These are phyloP conservation scores for Erysimum cheiri DNA, from an alignment of 441 rosid genomes.

Conservation along the genomic window DNA sequence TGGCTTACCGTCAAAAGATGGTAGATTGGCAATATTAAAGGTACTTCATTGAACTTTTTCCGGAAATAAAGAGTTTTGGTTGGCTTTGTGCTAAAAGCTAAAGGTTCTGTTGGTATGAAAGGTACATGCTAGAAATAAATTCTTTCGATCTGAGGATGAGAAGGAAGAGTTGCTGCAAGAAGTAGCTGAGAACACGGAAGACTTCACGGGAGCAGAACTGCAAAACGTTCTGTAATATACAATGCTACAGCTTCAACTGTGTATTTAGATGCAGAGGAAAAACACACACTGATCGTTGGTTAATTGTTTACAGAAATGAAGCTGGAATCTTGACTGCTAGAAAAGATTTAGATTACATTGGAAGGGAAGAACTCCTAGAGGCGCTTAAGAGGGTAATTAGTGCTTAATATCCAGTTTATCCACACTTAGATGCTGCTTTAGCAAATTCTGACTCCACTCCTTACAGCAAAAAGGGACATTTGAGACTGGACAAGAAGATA, in stretches of 20 bases:
- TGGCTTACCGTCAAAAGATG: conserved; percentile 94
- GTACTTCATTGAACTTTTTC: conserved; percentile 48
- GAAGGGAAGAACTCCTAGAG: conserved; percentile 89
- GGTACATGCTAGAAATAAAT: conserved; percentile 98
- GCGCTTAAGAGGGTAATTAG: conserved; percentile 84
- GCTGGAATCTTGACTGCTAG: conserved; percentile 99
- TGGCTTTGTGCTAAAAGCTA: conserved; percentile 35
- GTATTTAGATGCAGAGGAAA: conserved; percentile 6
- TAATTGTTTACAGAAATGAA: conserved; percentile 70
- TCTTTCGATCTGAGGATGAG: conserved; percentile 85
- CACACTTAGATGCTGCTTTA: conserved; percentile 8
- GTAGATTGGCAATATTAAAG: conserved; percentile 92
- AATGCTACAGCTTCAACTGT: conserved; percentile 15
- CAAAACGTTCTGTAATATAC: conserved; percentile 86
- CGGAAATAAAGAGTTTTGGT: conserved; percentile 20
- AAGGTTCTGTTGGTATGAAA: conserved; percentile 43
- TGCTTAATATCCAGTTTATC: conserved; percentile 29
- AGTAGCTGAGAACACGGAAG: conserved; percentile 84
- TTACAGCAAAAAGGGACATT: conserved; percentile 96
- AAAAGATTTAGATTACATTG: conserved; percentile 89
- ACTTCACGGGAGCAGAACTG: conserved; percentile 97
- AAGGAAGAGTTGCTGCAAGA: conserved; percentile 76
- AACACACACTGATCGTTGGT: conserved; percentile 43
- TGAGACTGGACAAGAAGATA: conserved; percentile 98
- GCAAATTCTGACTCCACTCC: conserved; percentile 31